Percentiles rank a stretch among this genome's conserved stretches.
These are phyloP conservation scores for Phytophthora sansomeana DNA, from an alignment of 352 stramenopile genomes.

Conservation along the genomic window DNA sequence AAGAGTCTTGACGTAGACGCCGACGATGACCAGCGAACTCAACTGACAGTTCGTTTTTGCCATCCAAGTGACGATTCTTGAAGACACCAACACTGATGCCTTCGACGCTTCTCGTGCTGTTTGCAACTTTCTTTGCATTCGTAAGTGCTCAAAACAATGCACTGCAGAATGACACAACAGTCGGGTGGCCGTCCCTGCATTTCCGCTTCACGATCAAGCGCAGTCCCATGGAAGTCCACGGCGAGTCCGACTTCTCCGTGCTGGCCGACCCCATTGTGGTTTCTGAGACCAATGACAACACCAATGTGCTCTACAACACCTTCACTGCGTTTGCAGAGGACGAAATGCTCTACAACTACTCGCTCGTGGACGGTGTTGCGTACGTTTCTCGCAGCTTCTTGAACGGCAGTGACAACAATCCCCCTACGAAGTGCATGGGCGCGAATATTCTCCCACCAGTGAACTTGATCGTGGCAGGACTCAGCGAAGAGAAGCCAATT, in stretches of 20 bases:
- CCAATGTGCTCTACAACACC: slow-evolving; percentile 43
- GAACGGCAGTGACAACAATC: slow-evolving; percentile 5
- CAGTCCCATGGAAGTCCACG: slow-evolving; percentile 36
- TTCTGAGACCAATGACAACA: not conserved
- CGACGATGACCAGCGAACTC: no score
- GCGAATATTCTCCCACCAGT: slow-evolving; percentile 28
- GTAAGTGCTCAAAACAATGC: slow-evolving; percentile 5
- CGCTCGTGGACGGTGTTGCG: slow-evolving; percentile 34
- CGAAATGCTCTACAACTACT: slow-evolving; percentile 35
- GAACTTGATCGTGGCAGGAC: slow-evolving; percentile 31
- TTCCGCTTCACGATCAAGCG: slow-evolving; percentile 48
- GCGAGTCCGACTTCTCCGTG: slow-evolving; percentile 38
- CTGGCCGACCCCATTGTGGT: slow-evolving; percentile 38
- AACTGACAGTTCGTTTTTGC: slow-evolving; percentile 5
- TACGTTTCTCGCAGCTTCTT: slow-evolving; percentile 19
- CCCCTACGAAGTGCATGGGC: slow-evolving; percentile 20
- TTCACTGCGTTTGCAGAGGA: slow-evolving; percentile 34
- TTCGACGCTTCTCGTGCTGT: slow-evolving; percentile 7
- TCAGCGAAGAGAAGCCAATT: slow-evolving; percentile 29
- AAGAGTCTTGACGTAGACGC: no score
- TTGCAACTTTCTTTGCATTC: slow-evolving; percentile 6
- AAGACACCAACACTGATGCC: not conserved
- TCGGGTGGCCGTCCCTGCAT: slow-evolving; percentile 29
- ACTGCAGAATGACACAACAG: slow-evolving; percentile 4
- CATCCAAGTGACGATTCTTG: not conserved